A percentile compares a stretch with the other conserved stretches of the same genome.
These are phyloP conservation scores for Triticum monococcum DNA, from an alignment of 176 grass and related monocot species.

Conservation along the genomic window DNA sequence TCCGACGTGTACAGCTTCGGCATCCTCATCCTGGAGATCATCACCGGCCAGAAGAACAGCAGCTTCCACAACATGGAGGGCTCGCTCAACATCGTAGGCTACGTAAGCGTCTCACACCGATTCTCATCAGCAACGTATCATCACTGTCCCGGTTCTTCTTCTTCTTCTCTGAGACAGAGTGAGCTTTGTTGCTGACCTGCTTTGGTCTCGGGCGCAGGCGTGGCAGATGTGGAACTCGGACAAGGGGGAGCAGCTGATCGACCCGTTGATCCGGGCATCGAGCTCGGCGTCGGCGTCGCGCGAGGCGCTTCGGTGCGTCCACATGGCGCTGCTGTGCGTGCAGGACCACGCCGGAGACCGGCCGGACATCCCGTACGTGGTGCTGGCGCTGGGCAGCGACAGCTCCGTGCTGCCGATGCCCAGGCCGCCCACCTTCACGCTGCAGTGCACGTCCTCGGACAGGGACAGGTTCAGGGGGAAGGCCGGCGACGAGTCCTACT, in stretches of 20 bases:
- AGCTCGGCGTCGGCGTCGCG: neutral
- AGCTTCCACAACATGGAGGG: conserved; percentile 49
- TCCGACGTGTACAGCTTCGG: conserved; percentile 86
- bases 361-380: conserved; percentile 57
- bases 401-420: conserved; percentile 46
- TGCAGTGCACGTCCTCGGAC: conserved; percentile 34
- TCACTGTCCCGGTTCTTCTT: neutral
- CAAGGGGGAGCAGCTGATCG: conserved; percentile 48
- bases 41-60: conserved; percentile 55
- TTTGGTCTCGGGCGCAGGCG: conserved; percentile 21
- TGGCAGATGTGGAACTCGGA: conserved; percentile 75
- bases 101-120: conserved; percentile 17
- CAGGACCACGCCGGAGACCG: conserved; percentile 77
- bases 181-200: neutral
- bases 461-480: neutral
- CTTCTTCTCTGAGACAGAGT: neutral
- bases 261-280: conserved; percentile 45
- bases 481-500: conserved; percentile 26
- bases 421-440: conserved; percentile 58
- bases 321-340: conserved; percentile 75
- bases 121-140: neutral
- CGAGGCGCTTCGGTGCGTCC: conserved; percentile 51
- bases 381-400: conserved; percentile 54
- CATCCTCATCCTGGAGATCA: conserved; percentile 57
- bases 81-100: conserved; percentile 46